These are phyloP conservation scores for Lactarius pseudohatsudake DNA, from an alignment of 768 basidiomycete genomes.

Conservation along the genomic window DNA sequence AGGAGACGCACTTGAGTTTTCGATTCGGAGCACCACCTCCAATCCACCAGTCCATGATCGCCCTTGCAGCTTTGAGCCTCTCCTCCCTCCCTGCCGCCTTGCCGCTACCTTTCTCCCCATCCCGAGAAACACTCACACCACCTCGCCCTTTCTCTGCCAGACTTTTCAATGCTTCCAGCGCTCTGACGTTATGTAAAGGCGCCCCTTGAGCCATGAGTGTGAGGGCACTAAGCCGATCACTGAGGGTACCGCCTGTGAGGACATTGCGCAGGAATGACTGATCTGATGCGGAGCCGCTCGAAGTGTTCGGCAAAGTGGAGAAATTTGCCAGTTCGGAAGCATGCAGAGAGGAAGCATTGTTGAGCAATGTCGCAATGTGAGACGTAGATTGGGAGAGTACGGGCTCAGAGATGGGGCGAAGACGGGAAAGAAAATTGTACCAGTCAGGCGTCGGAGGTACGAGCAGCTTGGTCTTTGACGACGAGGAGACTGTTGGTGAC, in stretches of 20 bases:
- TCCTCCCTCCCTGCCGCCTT: slow-evolving; percentile 70
- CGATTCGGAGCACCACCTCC: slow-evolving; percentile 87
- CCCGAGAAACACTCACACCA: slow-evolving; percentile 48
- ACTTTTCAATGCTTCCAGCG: slow-evolving; percentile 68
- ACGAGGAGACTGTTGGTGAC: neutral
- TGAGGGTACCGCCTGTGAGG: slow-evolving; percentile 34
- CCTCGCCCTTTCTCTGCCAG: slow-evolving; percentile 79
- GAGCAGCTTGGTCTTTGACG: slow-evolving; percentile 30
- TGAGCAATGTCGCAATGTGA: slow-evolving; percentile 45
- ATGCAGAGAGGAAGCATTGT: slow-evolving; percentile 51
- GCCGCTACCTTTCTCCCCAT: slow-evolving; percentile 19
- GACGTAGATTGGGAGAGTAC: slow-evolving; percentile 41
- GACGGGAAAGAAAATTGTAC: slow-evolving; percentile 49
- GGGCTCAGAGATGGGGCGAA: slow-evolving; percentile 37
- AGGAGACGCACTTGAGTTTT: slow-evolving; percentile 71
- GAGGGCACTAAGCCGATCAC: slow-evolving; percentile 40
- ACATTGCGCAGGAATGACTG: slow-evolving; percentile 17
- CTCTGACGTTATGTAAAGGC: slow-evolving; percentile 81
- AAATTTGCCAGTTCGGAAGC: slow-evolving; percentile 47
- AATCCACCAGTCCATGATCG: slow-evolving; percentile 96
- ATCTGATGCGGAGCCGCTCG: slow-evolving; percentile 10
- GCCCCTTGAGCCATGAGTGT: slow-evolving; percentile 50
- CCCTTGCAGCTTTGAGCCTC: slow-evolving; percentile 84
- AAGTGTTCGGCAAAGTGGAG: slow-evolving; percentile 51
- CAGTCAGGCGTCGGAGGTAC: slow-evolving; percentile 48